Evolutionary conservation across 1,139 yeast species (phyloP), one percentile per base, ranked within the genome.

Genomic region (Protomyces inouyei): DNA sequence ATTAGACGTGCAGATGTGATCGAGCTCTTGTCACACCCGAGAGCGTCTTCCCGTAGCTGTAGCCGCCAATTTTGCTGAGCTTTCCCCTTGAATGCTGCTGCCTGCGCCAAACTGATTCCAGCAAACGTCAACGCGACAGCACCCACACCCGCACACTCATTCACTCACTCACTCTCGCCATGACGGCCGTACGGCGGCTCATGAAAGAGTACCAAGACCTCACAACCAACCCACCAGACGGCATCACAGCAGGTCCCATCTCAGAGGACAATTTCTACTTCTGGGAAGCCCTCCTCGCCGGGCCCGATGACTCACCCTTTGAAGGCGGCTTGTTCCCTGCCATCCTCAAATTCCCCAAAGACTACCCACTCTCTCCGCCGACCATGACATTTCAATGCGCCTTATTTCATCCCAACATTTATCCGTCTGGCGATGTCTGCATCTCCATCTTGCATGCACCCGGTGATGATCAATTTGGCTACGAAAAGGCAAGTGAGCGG

Each of bases 241-340:
- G 98, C 0, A 89, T 93, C 57, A 83, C 91, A 6, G 98, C 98
- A 0, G 96, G 97, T 0, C 98, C 98, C 0, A 78, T 85, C 0
- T 77, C 83, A 25, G 98, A 93, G 72, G 87, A 86, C 71, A 85
- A 93, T 75, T 77, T 93, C 67, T 89, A 90, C 70, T 79, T 80
- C 53, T 93, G 98, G 98, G 95, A 89, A 69, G 93, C 98, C 74
- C 77, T 91, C 65, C 77, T 93, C 57, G 95, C 87, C 71, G 98
- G 98, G 0, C 98, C 98, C 0, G 81, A 85, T n/a, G 97, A 83
- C 59, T 91, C 98, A 0, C 88, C 95, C 2, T 93, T 90, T 73
- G 98, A 91, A 72, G 88, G 92, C 69, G 98, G 98, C 5, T 87
- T 93, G 14, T 93, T 91, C 74, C 88, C 93, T 28, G 97, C 98